These are phyloP conservation scores for Liquidambar formosana DNA, from an alignment of 164 flowering plant species.

Conservation along the genomic window DNA sequence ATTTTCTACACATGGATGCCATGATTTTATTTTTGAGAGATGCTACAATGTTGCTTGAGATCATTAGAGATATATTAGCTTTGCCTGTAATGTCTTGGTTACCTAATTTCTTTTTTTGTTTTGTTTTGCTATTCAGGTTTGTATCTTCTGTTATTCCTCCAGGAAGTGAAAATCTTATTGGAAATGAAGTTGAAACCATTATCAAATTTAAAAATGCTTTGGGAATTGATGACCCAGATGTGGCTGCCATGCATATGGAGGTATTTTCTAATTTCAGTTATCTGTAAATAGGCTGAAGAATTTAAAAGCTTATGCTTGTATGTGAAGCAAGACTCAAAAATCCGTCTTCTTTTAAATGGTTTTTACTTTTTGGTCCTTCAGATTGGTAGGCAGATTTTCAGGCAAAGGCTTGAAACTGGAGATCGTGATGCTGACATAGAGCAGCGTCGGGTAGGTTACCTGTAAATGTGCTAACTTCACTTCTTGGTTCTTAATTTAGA, in stretches of 20 bases:
- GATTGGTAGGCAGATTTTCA: slow-evolving; percentile 86
- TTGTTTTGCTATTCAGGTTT: slow-evolving; percentile 46
- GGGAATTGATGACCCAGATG: slow-evolving; percentile 99
- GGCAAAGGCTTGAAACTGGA: slow-evolving; percentile 96
- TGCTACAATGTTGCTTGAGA: neutral
- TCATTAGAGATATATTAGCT: neutral
- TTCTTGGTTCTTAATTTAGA: neutral
- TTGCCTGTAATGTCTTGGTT: neutral
- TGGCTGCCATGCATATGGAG: slow-evolving; percentile 97
- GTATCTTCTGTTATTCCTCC: slow-evolving; percentile 86
- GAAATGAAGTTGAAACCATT: slow-evolving; percentile 85
- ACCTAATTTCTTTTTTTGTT: neutral
- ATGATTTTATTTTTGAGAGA: neutral
- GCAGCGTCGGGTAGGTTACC: slow-evolving; percentile 81
- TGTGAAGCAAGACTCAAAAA: neutral
- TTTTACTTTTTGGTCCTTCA: slow-evolving; percentile 27
- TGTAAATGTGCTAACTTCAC: slow-evolving; percentile 10
- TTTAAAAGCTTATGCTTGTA: slow-evolving; percentile 1
- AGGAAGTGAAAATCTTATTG: slow-evolving; percentile 73
- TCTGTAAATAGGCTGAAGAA: neutral
- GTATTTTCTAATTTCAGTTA: slow-evolving; percentile 34
- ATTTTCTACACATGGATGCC: neutral
- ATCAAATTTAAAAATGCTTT: slow-evolving; percentile 72
- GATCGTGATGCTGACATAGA: slow-evolving; percentile 80
- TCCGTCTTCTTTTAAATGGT: neutral